Base-by-base conservation (phyloP, 306 rosid genomes). In the Begonia fuchsioides region DNA sequence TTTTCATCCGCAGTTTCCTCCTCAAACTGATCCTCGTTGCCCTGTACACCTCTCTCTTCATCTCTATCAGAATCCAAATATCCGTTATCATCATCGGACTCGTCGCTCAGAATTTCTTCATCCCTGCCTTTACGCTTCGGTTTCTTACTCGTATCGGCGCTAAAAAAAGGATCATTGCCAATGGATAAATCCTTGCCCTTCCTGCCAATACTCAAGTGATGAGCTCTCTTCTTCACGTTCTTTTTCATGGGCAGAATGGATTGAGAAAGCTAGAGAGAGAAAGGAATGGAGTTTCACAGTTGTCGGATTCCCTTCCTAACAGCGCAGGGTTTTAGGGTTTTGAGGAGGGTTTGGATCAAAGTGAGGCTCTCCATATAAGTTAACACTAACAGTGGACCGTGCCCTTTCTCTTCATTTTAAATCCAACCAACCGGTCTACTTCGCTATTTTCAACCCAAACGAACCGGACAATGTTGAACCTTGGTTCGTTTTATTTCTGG, bases 1-100 rank as follows among this genome's bases (percentile, higher is more conserved):
- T 61, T 70, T 72, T 90, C 98, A 3, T 52, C 94, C 2, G 59
- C 73, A 3, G 87, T 90, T 55, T 85, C 96, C 44, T 68, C 76
- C 56, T 49, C 61, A 13, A 52, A 19, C 39, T 48, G 71, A 32
- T 43, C 73, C 15, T 39, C 64, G 2, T 57, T 67, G 1, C 19
- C 52, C 3, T 38, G 70, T 15, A n/a, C 72, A 6, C 32, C 63
- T 0, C 51, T 65, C 1, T 20, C 68, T 0, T 40, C 64, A n/a
- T 19, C 65, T 10, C 19, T 62, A 13, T 54, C 72, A 12, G 63
- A 57, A 3, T 53, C 60, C 10, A 62, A 51, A 51, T 58, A 63
- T 14, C 38, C 77, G 13, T 72, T 74, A 16, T 69, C 88, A 0
- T 70, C 93, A 1, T 71, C 86, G 3, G 76, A 72, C 9, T 76